Percentiles rank a stretch among this genome's conserved stretches.
These are phyloP conservation scores for Exophiala phaeomuriformis DNA, from an alignment of 2,329 filamentous ascomycete species.

Conservation along the genomic window DNA sequence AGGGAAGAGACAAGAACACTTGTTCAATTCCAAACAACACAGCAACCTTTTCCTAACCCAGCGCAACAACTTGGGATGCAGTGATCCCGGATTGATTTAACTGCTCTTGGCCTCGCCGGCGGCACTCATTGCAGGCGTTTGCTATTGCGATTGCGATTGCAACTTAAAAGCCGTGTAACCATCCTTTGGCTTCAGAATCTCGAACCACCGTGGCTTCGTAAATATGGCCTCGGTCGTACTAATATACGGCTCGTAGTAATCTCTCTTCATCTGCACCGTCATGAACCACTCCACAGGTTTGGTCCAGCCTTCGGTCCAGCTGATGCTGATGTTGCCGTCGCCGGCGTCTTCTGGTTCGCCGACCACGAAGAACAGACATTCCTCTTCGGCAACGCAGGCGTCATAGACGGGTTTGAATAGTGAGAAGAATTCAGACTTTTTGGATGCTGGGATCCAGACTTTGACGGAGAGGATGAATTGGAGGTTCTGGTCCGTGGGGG, in stretches of 20 bases:
- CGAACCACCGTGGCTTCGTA: constrained; percentile 35
- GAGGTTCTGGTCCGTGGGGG: not conserved
- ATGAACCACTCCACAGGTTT: constrained; percentile 31
- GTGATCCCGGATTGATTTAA: not conserved
- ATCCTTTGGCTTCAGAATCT: constrained; percentile 28
- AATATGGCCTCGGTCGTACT: constrained; percentile 37
- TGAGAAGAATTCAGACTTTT: constrained; percentile 30
- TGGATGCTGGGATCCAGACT: constrained; percentile 27
- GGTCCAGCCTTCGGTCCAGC: constrained; percentile 40
- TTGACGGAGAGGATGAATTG: constrained; percentile 24
- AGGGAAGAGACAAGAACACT: no score
- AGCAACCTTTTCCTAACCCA: no score
- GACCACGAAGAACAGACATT: constrained; percentile 42
- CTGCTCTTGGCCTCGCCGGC: not conserved
- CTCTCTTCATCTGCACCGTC: constrained; percentile 32
- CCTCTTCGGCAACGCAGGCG: constrained; percentile 37
- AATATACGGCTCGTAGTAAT: constrained; percentile 39
- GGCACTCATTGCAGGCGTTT: no score
- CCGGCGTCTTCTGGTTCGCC: constrained; percentile 31
- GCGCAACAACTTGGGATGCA: no score
- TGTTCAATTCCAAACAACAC: no score
- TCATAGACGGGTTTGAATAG: constrained; percentile 37
- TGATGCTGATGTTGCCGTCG: constrained; percentile 33
- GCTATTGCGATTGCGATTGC: not conserved
- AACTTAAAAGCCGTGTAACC: constrained; percentile 24